These are phyloP conservation scores for Nepenthes alata DNA, from an alignment of 179 eudicot species.

Conservation along the genomic window DNA sequence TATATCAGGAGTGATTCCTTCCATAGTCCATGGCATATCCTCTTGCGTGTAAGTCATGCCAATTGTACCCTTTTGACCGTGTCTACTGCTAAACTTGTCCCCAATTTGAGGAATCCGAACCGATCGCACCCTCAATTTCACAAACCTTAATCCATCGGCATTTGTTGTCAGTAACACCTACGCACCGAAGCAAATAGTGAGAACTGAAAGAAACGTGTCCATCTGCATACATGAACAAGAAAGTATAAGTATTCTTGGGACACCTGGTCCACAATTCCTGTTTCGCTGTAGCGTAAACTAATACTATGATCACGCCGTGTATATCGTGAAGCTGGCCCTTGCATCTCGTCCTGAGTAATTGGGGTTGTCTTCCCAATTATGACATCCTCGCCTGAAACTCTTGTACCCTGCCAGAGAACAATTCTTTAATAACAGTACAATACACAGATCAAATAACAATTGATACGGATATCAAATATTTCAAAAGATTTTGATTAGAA, in stretches of 20 bases:
- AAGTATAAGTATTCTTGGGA: neutral
- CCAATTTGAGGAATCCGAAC: conserved; percentile 89
- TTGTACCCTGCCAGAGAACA: conserved; percentile 45
- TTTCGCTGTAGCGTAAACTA: conserved; percentile 90
- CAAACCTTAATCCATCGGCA: conserved; percentile 85
- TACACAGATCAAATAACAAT: no score
- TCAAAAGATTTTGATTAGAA: no score
- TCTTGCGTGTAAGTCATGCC: conserved; percentile 95
- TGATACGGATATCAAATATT: no score
- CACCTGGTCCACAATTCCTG: conserved; percentile 86
- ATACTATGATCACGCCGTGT: conserved; percentile 77
- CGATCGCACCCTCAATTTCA: conserved; percentile 84
- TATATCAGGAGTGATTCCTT: conserved; percentile 84
- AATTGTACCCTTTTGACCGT: conserved; percentile 87
- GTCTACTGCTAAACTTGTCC: conserved; percentile 87
- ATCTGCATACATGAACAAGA: neutral
- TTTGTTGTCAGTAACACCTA: conserved; percentile 76
- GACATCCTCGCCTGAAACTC: conserved; percentile 90
- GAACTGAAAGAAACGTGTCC: neutral
- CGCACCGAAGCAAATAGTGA: conserved; percentile 7
- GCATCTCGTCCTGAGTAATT: conserved; percentile 60
- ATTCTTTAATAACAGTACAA: conserved; percentile 1
- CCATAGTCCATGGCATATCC: conserved; percentile 92
- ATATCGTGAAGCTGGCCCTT: conserved; percentile 68
- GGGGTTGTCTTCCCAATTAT: conserved; percentile 88